These are phyloP conservation scores for Trametes cubensis DNA, from an alignment of 768 basidiomycete genomes.

Conservation along the genomic window DNA sequence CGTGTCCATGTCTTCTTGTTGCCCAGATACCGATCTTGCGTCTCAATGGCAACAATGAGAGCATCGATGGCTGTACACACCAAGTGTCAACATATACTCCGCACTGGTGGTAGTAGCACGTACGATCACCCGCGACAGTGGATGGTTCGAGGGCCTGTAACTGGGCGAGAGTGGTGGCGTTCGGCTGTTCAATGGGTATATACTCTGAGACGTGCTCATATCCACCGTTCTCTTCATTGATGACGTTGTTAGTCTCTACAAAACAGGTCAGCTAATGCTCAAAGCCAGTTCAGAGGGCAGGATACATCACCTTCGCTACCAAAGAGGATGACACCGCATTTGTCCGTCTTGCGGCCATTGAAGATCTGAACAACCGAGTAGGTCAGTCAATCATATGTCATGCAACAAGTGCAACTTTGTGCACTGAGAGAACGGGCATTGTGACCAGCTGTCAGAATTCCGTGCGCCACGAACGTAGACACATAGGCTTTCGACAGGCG, in stretches of 20 bases:
- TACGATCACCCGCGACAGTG: constrained; percentile 65
- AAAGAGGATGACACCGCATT: constrained; percentile 87
- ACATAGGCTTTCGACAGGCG: too few species aligned
- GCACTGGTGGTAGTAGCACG: constrained; percentile 31
- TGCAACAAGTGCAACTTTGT: too few species aligned
- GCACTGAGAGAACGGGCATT: too few species aligned
- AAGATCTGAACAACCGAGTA: constrained; percentile 62
- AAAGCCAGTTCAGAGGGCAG: background rate
- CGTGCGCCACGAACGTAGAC: too few species aligned
- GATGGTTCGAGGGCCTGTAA: constrained; percentile 63
- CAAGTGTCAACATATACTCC: background rate
- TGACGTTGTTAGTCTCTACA: constrained; percentile 65
- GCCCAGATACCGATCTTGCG: constrained; percentile 66
- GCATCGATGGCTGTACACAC: constrained; percentile 72
- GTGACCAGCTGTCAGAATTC: too few species aligned
- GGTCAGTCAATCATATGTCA: background rate
- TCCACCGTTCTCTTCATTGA: constrained; percentile 62
- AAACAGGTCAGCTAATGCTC: background rate
- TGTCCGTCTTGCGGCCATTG: constrained; percentile 89
- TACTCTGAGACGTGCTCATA: constrained; percentile 77
- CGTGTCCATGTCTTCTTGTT: constrained; percentile 84
- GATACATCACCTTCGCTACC: constrained; percentile 73
- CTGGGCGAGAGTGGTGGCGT: constrained; percentile 64
- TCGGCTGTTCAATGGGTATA: constrained; percentile 69
- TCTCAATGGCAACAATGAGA: constrained; percentile 83